phyloP scores from a whole-genome alignment of 2,329 filamentous ascomycete species.

The Aureobasidium lini region DNA sequence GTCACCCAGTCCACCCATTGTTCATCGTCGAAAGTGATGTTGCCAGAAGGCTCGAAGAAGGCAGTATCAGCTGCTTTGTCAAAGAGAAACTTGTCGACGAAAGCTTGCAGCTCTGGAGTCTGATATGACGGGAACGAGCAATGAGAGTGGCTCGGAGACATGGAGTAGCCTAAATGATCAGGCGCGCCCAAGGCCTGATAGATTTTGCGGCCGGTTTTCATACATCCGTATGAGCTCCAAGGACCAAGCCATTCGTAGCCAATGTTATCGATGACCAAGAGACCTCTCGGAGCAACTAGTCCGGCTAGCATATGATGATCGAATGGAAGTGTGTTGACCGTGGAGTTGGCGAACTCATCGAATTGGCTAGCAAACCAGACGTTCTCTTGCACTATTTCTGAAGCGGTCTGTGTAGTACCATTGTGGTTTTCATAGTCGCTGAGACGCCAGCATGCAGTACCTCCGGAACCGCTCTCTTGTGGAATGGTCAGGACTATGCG shows the following conservation, averaged over 20 bases:
- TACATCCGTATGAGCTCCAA: constrained; percentile 50
- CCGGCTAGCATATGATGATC: constrained; percentile 54
- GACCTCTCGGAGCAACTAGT: constrained; percentile 48
- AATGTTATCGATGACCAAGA: constrained; percentile 51
- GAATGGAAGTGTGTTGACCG: constrained; percentile 40
- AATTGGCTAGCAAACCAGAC: constrained; percentile 55
- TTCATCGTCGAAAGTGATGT: constrained; percentile 28
- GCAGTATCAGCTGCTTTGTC: constrained; percentile 25
- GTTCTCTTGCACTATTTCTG: constrained; percentile 53
- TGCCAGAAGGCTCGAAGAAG: constrained; percentile 23
- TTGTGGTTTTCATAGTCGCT: constrained; percentile 34
- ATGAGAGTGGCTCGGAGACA: constrained; percentile 48
- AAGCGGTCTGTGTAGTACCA: constrained; percentile 54
- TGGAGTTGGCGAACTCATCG: constrained; percentile 43
- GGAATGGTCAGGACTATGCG: constrained; percentile 55
- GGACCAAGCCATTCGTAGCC: constrained; percentile 52
- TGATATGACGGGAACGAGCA: constrained; percentile 50
- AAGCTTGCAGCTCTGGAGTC: constrained; percentile 45
- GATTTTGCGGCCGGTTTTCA: constrained; percentile 47
- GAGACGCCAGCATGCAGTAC: constrained; percentile 52
- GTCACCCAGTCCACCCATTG: constrained; percentile 12
- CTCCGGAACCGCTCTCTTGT: constrained; percentile 54
- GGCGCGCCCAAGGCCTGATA: constrained; percentile 48
- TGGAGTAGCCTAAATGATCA: constrained; percentile 51
- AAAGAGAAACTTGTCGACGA: constrained; percentile 50